Base-by-base conservation (phyloP, 306 rosid genomes). In the Citrullus colocynthis region DNA sequence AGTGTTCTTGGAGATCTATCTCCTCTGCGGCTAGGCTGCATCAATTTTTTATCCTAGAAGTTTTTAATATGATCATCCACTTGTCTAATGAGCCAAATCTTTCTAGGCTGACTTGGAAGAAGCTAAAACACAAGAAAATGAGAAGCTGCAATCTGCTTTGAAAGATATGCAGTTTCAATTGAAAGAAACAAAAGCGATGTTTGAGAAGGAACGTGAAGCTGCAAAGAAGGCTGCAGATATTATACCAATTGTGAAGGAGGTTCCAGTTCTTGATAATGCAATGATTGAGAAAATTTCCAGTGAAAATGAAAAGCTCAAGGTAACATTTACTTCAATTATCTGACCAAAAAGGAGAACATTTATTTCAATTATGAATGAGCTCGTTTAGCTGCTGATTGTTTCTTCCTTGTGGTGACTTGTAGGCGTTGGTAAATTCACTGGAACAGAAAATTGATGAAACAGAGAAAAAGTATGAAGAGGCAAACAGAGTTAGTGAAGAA, bases 291-390 rank as follows among this genome's bases (percentile, higher is more conserved):
- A 90, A 85, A 93, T 96, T 70, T 82, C 87, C 37, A 80, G 80
- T 79, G 99, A 96, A 91, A 96, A 96, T 81, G 97, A 96, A 84
- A 91, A 91, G 79, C 99, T 96, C 79, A 96, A 93, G 99, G 99
- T 96, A 79, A 49, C 56, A 15, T 51, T 51, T 51, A 51, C 11
- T 45, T 45, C 51, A 45, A 11, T 11, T 45, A 45, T 45, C 5
- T 45, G 51, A 45, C 51, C 51, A 11, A 45, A 45, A 45, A 45
- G 11, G 51, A 45, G 51, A 58, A 69, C 64, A 44, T 76, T 71
- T 44, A 13, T 28, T 73, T 13, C 62, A 57, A 82, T 80, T 76
- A 36, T 67, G 51, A 39, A 78, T 12, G 56, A 51, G 58, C 78
- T 15, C 62, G 49, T 80, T 77, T 44, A 63, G 58, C 56, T 78